These are phyloP conservation scores for Scedosporium aurantiacum DNA, from an alignment of 2,329 filamentous ascomycete species.

Conservation along the genomic window DNA sequence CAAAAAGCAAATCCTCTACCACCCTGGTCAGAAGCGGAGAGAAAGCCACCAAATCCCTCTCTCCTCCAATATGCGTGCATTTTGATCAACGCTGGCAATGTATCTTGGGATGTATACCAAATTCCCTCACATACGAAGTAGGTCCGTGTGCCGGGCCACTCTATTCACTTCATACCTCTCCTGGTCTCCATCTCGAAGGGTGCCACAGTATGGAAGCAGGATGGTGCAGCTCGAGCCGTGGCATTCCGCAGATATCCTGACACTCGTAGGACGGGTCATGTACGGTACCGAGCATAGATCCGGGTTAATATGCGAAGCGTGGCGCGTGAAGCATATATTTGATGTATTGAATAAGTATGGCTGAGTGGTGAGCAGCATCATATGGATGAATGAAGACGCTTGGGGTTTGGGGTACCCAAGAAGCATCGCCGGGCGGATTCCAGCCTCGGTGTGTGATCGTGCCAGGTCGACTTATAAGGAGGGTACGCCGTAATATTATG, in stretches of 20 bases:
- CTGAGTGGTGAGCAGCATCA: neutral
- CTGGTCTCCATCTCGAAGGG: neutral
- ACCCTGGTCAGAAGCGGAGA: neutral
- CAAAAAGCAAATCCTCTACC: neutral
- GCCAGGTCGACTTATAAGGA: no score
- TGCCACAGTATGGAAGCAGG: no score
- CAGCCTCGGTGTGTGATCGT: neutral
- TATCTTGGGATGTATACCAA: neutral
- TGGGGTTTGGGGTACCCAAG: neutral
- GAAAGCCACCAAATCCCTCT: neutral
- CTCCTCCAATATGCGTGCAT: neutral
- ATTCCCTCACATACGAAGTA: neutral
- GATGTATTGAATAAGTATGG: neutral
- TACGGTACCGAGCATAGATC: neutral
- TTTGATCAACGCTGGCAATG: no score
- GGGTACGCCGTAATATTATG: neutral
- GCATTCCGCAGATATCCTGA: neutral
- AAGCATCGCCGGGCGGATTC: neutral
- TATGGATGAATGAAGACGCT: neutral
- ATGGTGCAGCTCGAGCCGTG: neutral
- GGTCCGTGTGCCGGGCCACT: neutral
- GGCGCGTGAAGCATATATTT: neutral
- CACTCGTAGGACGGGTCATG: neutral
- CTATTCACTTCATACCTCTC: neutral
- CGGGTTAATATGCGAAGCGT: neutral